These are phyloP conservation scores for Sphaerosporella brunnea DNA, from an alignment of 495 filamentous ascomycete genomes.

Conservation along the genomic window DNA sequence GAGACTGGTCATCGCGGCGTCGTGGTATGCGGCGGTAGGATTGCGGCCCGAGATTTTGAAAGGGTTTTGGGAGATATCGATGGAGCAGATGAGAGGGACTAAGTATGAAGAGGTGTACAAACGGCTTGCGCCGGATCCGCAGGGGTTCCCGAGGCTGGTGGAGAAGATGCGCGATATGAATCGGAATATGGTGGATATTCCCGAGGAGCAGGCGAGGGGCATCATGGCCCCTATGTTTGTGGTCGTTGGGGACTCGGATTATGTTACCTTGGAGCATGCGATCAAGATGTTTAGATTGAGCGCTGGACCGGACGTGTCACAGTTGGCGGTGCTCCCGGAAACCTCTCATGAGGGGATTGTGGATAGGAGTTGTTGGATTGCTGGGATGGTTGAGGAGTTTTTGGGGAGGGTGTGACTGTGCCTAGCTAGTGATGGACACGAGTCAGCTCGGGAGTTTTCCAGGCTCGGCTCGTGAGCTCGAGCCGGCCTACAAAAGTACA, in stretches of 20 bases:
- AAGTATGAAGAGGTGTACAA: not conserved
- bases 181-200: not conserved
- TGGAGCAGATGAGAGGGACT: not conserved
- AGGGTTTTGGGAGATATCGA: not conserved
- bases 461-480: too few species aligned
- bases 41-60: not conserved
- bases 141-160: not conserved
- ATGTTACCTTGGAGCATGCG: not conserved
- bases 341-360: constrained; percentile 1
- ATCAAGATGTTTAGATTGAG: not conserved
- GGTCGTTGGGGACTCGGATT: not conserved
- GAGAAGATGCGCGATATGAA: not conserved
- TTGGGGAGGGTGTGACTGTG: too few species aligned
- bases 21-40: not conserved
- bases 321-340: not conserved
- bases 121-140: not conserved
- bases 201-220: constrained; percentile 2
- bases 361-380: not conserved
- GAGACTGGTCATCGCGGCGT: not conserved
- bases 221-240: not conserved
- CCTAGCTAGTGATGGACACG: too few species aligned
- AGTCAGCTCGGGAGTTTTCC: too few species aligned
- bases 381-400: constrained; percentile 3
- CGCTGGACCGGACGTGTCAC: not conserved
- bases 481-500: too few species aligned